phyloP scores from a whole-genome alignment of 768 basidiomycete genomes.

The Collybiopsis luxurians region DNA sequence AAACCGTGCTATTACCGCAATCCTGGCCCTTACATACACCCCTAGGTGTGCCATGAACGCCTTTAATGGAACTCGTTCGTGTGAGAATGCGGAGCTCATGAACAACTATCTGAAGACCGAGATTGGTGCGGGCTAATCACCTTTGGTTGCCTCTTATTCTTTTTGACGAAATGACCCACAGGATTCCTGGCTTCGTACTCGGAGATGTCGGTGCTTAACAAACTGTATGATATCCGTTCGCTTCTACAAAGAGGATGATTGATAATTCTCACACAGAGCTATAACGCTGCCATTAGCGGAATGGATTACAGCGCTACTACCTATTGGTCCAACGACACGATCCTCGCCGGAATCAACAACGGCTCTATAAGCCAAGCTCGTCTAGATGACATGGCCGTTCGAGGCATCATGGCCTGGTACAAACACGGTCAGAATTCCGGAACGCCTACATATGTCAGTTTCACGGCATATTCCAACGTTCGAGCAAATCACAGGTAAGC shows the following conservation, averaged over 20 bases:
- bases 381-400: slow-evolving; percentile 22
- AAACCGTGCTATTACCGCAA: not conserved
- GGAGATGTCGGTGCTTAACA: slow-evolving; percentile 36
- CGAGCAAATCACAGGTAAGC: not conserved
- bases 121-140: slow-evolving; percentile 29
- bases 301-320: slow-evolving; percentile 33
- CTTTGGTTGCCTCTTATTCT: slow-evolving; percentile 30
- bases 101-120: slow-evolving; percentile 43
- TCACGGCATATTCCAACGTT: no score
- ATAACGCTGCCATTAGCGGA: slow-evolving; percentile 36
- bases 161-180: not conserved
- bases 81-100: slow-evolving; percentile 36
- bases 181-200: not conserved
- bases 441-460: no score
- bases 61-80: slow-evolving; percentile 39
- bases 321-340: slow-evolving; percentile 33
- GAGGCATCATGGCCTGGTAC: slow-evolving; percentile 30
- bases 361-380: slow-evolving; percentile 8
- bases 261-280: slow-evolving; percentile 4
- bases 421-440: no score
- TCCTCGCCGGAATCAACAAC: slow-evolving; percentile 40
- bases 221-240: slow-evolving; percentile 29
- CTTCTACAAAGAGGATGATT: not conserved
- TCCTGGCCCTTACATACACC: not conserved
- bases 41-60: slow-evolving; percentile 1